Conservation (phyloP, 352 stramenopile genomes). For the Pythium myriotylum region DNA sequence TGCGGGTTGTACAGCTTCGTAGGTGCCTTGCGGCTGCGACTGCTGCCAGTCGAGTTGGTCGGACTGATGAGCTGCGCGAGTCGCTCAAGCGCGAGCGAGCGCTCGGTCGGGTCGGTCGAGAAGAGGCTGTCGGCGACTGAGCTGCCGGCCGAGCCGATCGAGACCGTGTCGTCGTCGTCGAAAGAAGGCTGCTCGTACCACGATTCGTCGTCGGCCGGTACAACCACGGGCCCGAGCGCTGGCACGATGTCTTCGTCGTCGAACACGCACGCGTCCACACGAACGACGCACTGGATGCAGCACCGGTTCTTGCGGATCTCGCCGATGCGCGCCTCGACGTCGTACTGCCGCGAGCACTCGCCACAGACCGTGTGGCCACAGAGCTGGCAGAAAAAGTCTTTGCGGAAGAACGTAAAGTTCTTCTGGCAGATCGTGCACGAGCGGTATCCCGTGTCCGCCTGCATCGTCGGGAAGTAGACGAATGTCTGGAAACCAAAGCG, state of each 20-base stretch:
- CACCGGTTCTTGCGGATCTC: slow-evolving; percentile 49
- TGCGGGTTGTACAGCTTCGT: too few species aligned
- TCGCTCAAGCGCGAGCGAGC: slow-evolving; percentile 48
- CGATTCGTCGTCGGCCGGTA: slow-evolving; percentile 39
- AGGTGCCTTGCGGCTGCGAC: neutral
- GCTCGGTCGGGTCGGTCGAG: slow-evolving; percentile 41
- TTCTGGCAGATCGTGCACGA: slow-evolving; percentile 56
- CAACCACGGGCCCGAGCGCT: slow-evolving; percentile 45
- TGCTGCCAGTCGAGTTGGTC: neutral
- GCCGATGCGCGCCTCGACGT: slow-evolving; percentile 52
- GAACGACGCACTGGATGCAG: slow-evolving; percentile 58
- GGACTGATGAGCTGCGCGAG: slow-evolving; percentile 44
- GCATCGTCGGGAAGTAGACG: slow-evolving; percentile 48
- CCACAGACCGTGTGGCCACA: slow-evolving; percentile 55
- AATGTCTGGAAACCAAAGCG: slow-evolving; percentile 74
- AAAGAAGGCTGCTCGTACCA: slow-evolving; percentile 40
- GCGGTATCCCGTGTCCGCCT: slow-evolving; percentile 28
- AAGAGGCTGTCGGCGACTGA: slow-evolving; percentile 40
- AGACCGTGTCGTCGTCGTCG: slow-evolving; percentile 28
- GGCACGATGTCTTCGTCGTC: slow-evolving; percentile 59
- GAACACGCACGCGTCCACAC: slow-evolving; percentile 58
- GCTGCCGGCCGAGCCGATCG: slow-evolving; percentile 28
- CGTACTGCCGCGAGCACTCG: slow-evolving; percentile 58
- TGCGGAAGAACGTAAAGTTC: slow-evolving; percentile 47
- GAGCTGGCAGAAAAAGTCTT: slow-evolving; percentile 56